Evolutionary conservation across 306 rosid genomes (phyloP), one percentile per base, ranked within the genome.

Genomic region (Ceratonia siliqua): DNA sequence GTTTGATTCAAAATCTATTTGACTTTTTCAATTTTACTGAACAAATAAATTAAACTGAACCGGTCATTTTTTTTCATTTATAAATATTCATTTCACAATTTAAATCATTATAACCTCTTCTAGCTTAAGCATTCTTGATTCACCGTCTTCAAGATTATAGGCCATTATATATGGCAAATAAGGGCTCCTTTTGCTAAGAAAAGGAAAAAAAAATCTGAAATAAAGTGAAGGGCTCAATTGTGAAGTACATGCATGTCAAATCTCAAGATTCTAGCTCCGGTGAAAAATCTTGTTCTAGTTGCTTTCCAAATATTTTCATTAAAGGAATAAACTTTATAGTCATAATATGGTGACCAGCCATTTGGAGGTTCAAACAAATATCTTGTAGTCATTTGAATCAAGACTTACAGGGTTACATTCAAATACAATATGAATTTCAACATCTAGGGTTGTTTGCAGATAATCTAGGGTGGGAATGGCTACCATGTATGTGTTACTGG

Each of bases 131-230:
- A 41, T 78, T 5, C 32, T 70, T 53, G 82, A 71, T 1, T 8
- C 12, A 8, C 77, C 77, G 30, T 4, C 21, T 8, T 52, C 42
- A 14, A 39, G 2, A 5, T 36, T 48, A 5, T 73, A 79, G 0
- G 79, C 36, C 58, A 27, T 20, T 14, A 73, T 57, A 14, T 73
- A 73, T 1, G 73, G 73, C 73, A 25, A 78, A 52, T 28, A 71
- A 2, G 36, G 57, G 17, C 66, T 70, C 0, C 0, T 0, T 20
- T 14, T n/a, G 0, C 1, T 2, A 7, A 39, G 0, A 2, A 0
- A 62, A 27, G 15, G 0, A 22, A 0, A 28, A n/a, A n/a, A 0
- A 58, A 15, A 28, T 46, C 22, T 8, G 72, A 79, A 12, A 73
- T 18, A 3, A 61, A 46, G 18, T 79, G 71, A 0, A 73, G 1